Evolutionary conservation across 1,139 yeast genomes (phyloP), one percentile per base, ranked within the genome.

Genomic region (Geotrichum bryndzae): DNA sequence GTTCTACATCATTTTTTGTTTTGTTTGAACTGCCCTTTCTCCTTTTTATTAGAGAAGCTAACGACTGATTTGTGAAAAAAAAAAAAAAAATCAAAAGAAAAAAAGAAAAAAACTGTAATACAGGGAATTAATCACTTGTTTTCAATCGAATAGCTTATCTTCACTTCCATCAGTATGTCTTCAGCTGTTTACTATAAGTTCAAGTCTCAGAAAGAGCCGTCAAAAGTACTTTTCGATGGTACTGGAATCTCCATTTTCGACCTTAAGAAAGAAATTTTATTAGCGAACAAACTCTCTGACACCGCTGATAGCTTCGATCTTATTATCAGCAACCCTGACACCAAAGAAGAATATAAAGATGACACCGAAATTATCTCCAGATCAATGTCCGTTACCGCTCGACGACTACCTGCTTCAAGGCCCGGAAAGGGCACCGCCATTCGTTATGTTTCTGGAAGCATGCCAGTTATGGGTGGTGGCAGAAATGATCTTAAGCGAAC

Each of bases 201-300:
- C 75, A 79, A 85, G 66, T 95, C 96, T 53, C 97, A 92, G 73
- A 88, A 86, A 73, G 86, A 84, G 60, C 86, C 89, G 56, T 84
- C 90, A 1, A 84, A 96, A 55, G 84, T 94, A 55, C 83, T 87
- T 59, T 95, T 94, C 73, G 99, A 95, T 74, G 99, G 99, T 35
- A 92, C 98, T 0, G 97, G 98, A 45, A 85, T 95, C 61, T 89
- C 96, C 11, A 96, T 92, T 13, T 94, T 92, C 77, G 99, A 94
- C 72, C 79, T 94, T 66, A 95, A 95, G 75, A 84, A 94, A 66
- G 98, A 94, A 70, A 91, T 94, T 63, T 87, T 95, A 58, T 74
- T 81, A 38, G 90, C 87, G 57, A 94, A 92, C 75, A 89, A 86
- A 69, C 78, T 94, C 27, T 92, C 94, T 2, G 85, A 86, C 63